phyloP scores from a whole-genome alignment of 2,329 filamentous ascomycete species.

The Colletotrichum costaricense region DNA sequence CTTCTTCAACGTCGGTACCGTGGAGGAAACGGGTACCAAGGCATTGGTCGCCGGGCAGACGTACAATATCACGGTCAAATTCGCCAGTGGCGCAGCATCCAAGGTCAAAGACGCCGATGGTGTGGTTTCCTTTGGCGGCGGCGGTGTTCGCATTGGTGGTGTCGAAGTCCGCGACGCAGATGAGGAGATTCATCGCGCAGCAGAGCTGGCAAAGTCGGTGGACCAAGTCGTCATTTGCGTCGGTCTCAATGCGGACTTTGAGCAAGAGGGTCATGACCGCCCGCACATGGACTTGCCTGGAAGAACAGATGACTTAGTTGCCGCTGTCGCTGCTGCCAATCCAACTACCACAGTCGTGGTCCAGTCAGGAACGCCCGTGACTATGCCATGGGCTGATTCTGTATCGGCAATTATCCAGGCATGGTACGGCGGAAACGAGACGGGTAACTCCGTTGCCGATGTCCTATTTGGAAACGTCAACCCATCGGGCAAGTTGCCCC shows the following conservation, averaged over 20 bases:
- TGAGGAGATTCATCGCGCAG: constrained; percentile 31
- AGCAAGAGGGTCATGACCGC: constrained; percentile 69
- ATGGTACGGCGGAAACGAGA: constrained; percentile 42
- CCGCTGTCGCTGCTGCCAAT: constrained; percentile 64
- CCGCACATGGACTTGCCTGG: constrained; percentile 75
- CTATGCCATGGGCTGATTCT: constrained; percentile 57
- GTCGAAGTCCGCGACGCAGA: constrained; percentile 15
- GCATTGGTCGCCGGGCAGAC: constrained; percentile 40
- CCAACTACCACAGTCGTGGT: constrained; percentile 65
- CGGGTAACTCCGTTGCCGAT: constrained; percentile 40
- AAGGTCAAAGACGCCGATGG: constrained; percentile 14
- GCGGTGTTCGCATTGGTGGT: constrained; percentile 18
- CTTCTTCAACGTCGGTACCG: constrained; percentile 47
- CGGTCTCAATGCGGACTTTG: constrained; percentile 62
- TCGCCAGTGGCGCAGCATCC: constrained; percentile 40
- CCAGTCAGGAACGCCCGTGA: constrained; percentile 68
- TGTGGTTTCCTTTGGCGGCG: background rate
- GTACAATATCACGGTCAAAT: constrained; percentile 44
- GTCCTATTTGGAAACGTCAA: constrained; percentile 40
- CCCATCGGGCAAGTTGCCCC: constrained; percentile 73
- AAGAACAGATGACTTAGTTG: constrained; percentile 66
- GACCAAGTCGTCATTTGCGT: constrained; percentile 67
- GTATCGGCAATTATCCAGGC: constrained; percentile 50
- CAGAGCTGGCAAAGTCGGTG: constrained; percentile 58
- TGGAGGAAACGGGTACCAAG: constrained; percentile 42